Evolutionary conservation across 208 protist species (phyloP), one percentile per base, ranked within the genome.

Genomic region (Entamoeba dispar): DNA sequence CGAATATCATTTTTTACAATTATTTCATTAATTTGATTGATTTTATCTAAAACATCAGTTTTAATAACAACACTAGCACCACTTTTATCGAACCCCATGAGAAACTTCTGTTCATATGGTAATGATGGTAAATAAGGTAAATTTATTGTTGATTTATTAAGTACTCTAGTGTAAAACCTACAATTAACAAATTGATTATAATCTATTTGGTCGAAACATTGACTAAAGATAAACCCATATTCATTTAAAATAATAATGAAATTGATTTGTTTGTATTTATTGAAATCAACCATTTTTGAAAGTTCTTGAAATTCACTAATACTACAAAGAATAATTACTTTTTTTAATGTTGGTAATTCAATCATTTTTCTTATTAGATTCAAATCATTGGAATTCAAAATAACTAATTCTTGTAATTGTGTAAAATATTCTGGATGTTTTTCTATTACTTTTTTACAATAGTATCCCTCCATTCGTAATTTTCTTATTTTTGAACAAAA

Each of bases 61-160:
- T 15, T 0, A 52, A 52, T 52, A 17, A 3, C 0, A 1, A 52
- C 0, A 52, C 0, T 4, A 17, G 2, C 0, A 52, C 0, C 0
- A 52, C 0, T 0, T 52, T 5, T 15, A 0, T 5, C 0, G 6
- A 15, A 15, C 0, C 4, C 2, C 0, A 3, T 5, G 10, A 51
- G 6, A 51, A 4, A 51, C 10, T 51, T 4, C 10, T 51, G 4
- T 52, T 52, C 50, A 52, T 52, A 52, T 17, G 50, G 50, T 17
- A 52, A 15, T 17, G 3, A 5, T 52, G 50, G 50, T 52, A 52
- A 52, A 15, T 17, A 52, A 17, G 6, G 6, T 5, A 1, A 52
- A 52, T 52, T 52, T 0, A 52, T 52, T 52, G 50, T 52, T 52
- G 10, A 17, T 52, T 52, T 52, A 52, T 15, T 17, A 52, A 52